phyloP scores from a whole-genome alignment of 2,329 filamentous ascomycete genomes.

The Phoma herbarum region DNA sequence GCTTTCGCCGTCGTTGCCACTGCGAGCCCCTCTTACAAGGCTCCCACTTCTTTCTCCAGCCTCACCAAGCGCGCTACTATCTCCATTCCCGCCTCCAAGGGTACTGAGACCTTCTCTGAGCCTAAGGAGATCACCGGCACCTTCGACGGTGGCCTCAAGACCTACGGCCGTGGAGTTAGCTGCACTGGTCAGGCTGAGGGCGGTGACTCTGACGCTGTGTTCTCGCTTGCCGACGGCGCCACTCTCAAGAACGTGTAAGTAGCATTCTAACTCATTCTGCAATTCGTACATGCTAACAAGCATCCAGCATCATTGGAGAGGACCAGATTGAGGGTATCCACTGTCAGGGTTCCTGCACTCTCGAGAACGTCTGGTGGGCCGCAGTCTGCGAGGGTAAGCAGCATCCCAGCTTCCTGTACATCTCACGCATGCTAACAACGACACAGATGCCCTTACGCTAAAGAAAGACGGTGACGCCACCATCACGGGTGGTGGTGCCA shows the following conservation, averaged over 20 bases:
- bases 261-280: background rate
- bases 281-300: background rate
- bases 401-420: background rate
- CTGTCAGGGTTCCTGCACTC: slow-evolving; percentile 55
- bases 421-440: slow-evolving; percentile 8
- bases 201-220: slow-evolving; percentile 58
- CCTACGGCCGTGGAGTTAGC: slow-evolving; percentile 34
- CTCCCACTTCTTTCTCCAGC: slow-evolving; percentile 29
- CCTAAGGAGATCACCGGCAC: slow-evolving; percentile 27
- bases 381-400: slow-evolving; percentile 47
- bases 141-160: slow-evolving; percentile 38
- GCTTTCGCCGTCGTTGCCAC: slow-evolving; percentile 31
- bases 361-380: slow-evolving; percentile 56
- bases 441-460: slow-evolving; percentile 42
- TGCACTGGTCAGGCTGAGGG: slow-evolving; percentile 56
- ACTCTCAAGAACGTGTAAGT: slow-evolving; percentile 55
- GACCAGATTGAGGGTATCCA: slow-evolving; percentile 52
- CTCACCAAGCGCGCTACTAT: slow-evolving; percentile 33
- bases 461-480: slow-evolving; percentile 44
- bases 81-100: slow-evolving; percentile 33
- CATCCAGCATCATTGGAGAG: slow-evolving; percentile 59
- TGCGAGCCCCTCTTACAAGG: slow-evolving; percentile 29
- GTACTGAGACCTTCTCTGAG: slow-evolving; percentile 30
- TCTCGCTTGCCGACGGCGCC: slow-evolving; percentile 60
- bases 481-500: slow-evolving; percentile 53